Percentiles rank a stretch among this genome's conserved stretches.
phyloP scores from a whole-genome alignment of 164 flowering plant genomes.

The Vitis labrusca region DNA sequence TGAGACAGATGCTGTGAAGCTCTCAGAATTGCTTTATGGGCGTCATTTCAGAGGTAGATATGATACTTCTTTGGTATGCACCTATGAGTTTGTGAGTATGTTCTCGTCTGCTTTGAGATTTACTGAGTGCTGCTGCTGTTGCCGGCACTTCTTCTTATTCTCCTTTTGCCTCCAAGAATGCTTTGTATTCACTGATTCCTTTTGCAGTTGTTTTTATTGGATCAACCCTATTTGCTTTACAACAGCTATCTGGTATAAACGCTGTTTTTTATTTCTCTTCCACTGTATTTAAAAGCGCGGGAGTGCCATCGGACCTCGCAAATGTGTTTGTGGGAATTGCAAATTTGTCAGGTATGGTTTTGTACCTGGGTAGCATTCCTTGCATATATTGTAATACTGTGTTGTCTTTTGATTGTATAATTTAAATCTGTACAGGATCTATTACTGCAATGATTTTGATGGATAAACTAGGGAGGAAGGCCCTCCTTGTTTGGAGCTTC shows the following conservation, averaged over 20 bases:
- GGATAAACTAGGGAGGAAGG: constrained; percentile 90
- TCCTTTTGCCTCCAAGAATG: constrained; percentile 14
- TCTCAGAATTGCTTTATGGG: constrained; percentile 77
- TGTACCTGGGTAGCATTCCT: background rate
- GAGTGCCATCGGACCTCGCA: constrained; percentile 62
- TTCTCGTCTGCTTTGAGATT: background rate
- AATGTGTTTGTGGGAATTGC: constrained; percentile 56
- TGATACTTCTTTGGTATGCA: constrained; percentile 10
- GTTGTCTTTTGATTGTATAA: background rate
- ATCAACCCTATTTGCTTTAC: constrained; percentile 75
- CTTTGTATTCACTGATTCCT: constrained; percentile 48
- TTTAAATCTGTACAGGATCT: constrained; percentile 56
- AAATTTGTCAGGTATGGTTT: constrained; percentile 48
- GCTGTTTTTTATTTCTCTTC: constrained; percentile 85
- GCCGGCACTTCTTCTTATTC: background rate
- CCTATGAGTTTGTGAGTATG: background rate
- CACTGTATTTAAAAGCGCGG: constrained; percentile 70
- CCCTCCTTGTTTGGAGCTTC: constrained; percentile 88
- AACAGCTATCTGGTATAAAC: constrained; percentile 84
- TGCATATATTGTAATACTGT: background rate
- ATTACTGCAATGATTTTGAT: constrained; percentile 74
- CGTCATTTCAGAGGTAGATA: constrained; percentile 79
- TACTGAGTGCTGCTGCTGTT: background rate
- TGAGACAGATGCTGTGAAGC: constrained; percentile 50
- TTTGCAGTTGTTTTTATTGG: constrained; percentile 99